Base-by-base conservation (phyloP, 2,329 filamentous ascomycete species). In the Shiraia sp. region DNA sequence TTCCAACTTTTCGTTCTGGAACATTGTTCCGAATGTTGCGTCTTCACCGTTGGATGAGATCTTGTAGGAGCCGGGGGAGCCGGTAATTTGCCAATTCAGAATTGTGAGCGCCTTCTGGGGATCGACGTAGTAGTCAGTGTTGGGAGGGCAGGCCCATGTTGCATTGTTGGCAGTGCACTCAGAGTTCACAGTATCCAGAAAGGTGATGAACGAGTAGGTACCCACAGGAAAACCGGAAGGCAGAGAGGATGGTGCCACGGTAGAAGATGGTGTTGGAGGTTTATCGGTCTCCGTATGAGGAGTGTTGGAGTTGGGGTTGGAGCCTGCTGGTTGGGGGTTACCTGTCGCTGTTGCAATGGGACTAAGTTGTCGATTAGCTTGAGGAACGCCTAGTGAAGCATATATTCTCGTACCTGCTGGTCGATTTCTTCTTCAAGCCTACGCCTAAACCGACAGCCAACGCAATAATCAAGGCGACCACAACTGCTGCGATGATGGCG, bases 61-160 rank as follows among this genome's bases (percentile, higher is more conserved):
- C 31, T 68, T 69, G 64, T 77, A 82, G 1, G 51, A 49, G 3
- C 55, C 61, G 4, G 45, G 13, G 0, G 71, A 68, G 1, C 70
- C 69, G 2, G 66, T 65, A 42, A 88, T 82, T 43, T 79, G 73
- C 83, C 83, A 87, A 60, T 79, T 75, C 64, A 86, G 85, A 6
- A 75, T 79, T 0, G 79, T 73, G 4, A 74, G 61, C 14, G 72
- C 69, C 3, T 67, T 67, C 6, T 71, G 62, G 8, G 61, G 57
- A 10, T 72, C 65, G 12, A 68, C 52, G 32, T 70, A 65, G 66
- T 80, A 83, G 22, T 73, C 73, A 2, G 66, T 70, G 56, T 78
- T 79, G 1, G 83, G 82, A 46, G 77, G 80, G 71, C 85, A 88
- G 40, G 73, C 72, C 81, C 83, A 88, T 1, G 81, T 81, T 4